These are phyloP conservation scores for Russula abietina DNA, from an alignment of 768 basidiomycete genomes.

Conservation along the genomic window DNA sequence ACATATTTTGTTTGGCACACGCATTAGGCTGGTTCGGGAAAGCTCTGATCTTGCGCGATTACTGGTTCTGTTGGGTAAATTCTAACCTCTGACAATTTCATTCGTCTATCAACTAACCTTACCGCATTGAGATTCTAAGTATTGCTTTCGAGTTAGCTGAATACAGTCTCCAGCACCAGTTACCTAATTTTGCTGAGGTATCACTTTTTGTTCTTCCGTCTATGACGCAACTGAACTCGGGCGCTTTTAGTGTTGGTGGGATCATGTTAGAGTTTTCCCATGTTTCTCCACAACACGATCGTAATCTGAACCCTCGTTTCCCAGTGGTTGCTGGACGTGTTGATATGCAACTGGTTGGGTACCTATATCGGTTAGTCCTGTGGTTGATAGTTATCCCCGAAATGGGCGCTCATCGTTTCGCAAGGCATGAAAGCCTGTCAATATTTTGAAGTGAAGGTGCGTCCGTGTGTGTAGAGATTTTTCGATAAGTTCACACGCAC, in stretches of 20 bases:
- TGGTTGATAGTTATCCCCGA: slow-evolving; percentile 27
- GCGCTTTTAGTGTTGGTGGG: slow-evolving; percentile 76
- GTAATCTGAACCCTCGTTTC: slow-evolving; percentile 7
- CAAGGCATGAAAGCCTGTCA: slow-evolving; percentile 83
- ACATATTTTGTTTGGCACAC: slow-evolving; percentile 84
- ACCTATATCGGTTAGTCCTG: slow-evolving; percentile 59
- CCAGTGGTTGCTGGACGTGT: slow-evolving; percentile 83
- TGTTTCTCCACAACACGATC: slow-evolving; percentile 5
- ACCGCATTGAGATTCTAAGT: slow-evolving; percentile 60
- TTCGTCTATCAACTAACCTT: slow-evolving; percentile 20
- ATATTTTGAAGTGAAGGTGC: slow-evolving; percentile 67
- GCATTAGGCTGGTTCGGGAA: slow-evolving; percentile 88
- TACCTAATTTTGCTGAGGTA: slow-evolving; percentile 86
- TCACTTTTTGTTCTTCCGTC: slow-evolving; percentile 27
- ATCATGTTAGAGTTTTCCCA: slow-evolving; percentile 55
- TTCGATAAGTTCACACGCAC: slow-evolving; percentile 7
- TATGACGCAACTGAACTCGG: slow-evolving; percentile 26
- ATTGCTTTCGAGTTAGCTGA: slow-evolving; percentile 86
- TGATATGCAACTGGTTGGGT: slow-evolving; percentile 84
- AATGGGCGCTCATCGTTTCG: slow-evolving; percentile 15
- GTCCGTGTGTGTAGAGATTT: slow-evolving; percentile 1
- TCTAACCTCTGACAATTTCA: slow-evolving; percentile 4
- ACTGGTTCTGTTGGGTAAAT: slow-evolving; percentile 90
- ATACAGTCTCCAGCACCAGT: slow-evolving; percentile 80
- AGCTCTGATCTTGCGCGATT: slow-evolving; percentile 82